Conservation (phyloP, 305 asterid species). For the Fraxinus greggii region DNA sequence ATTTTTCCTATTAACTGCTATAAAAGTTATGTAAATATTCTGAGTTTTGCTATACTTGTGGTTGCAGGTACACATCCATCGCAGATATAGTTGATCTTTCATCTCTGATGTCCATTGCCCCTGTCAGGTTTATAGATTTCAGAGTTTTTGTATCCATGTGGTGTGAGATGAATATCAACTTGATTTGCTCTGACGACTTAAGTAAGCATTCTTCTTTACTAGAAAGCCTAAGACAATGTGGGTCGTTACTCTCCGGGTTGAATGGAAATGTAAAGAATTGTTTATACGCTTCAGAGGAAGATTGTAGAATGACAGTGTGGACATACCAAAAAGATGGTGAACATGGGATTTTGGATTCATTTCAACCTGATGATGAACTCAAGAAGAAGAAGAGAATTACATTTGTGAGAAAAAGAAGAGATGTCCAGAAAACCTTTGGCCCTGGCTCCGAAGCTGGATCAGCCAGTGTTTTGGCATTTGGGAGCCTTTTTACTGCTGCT, state of each 20-base stretch:
- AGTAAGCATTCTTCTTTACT: constrained; percentile 26
- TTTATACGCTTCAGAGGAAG: constrained; percentile 63
- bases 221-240: constrained; percentile 59
- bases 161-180: constrained; percentile 61
- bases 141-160: constrained; percentile 59
- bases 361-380: constrained; percentile 84
- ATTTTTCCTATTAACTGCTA: constrained; percentile 6
- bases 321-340: constrained; percentile 56
- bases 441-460: constrained; percentile 64
- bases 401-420: constrained; percentile 66
- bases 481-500: constrained; percentile 74
- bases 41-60: constrained; percentile 14
- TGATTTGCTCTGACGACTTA: constrained; percentile 40
- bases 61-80: constrained; percentile 79
- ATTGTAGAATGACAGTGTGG: constrained; percentile 87
- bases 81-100: constrained; percentile 73
- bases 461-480: constrained; percentile 65
- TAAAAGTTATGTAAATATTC: background rate
- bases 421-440: constrained; percentile 64
- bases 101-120: constrained; percentile 45
- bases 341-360: constrained; percentile 65
- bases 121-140: constrained; percentile 66
- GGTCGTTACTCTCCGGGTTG: constrained; percentile 64
- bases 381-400: constrained; percentile 72
- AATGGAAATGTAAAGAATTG: constrained; percentile 47